These are phyloP conservation scores for Neurospora sublineolata DNA, from an alignment of 495 filamentous ascomycete genomes.

Conservation along the genomic window DNA sequence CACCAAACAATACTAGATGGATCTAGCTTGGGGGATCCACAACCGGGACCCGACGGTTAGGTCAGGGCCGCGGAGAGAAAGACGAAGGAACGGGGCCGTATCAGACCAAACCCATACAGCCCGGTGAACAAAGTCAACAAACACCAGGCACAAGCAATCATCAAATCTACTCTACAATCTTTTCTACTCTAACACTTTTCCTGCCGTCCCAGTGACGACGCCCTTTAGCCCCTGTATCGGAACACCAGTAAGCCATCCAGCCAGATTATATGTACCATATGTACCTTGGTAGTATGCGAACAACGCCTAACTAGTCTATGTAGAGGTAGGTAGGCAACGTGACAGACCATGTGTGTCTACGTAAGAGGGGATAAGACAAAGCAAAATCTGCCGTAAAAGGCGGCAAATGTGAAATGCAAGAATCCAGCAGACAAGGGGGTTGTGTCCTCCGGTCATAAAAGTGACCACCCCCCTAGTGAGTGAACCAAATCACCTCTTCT, in stretches of 20 bases:
- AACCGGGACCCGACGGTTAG: too few species aligned
- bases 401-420: not conserved
- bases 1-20: too few species aligned
- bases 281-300: not conserved
- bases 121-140: not conserved
- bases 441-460: not conserved
- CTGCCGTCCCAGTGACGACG: not conserved
- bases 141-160: not conserved
- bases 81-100: not conserved
- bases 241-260: not conserved
- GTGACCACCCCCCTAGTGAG: not conserved
- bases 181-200: not conserved
- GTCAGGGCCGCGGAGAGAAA: not conserved
- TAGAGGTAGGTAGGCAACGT: not conserved
- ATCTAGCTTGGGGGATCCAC: too few species aligned
- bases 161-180: not conserved
- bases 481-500: conserved; percentile 14
- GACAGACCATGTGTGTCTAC: not conserved
- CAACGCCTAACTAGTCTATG: not conserved
- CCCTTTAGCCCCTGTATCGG: not conserved
- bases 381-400: not conserved
- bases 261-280: not conserved
- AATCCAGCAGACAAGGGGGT: not conserved
- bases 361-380: not conserved
- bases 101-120: not conserved